Base-by-base conservation (phyloP, 192 early-diverging fungal species). In the Mycoemilia scoparia region DNA sequence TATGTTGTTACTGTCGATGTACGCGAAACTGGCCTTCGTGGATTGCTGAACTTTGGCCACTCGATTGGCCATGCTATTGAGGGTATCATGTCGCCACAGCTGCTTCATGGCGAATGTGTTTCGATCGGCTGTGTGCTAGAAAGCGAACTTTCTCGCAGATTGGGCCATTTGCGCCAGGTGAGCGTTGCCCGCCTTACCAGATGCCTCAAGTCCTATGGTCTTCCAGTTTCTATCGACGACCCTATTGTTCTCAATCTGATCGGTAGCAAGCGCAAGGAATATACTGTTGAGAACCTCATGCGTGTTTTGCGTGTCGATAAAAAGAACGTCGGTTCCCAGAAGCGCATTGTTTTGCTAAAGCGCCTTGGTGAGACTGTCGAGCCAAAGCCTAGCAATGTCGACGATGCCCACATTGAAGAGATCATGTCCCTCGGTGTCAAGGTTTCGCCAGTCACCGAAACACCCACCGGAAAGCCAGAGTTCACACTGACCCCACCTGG, bases 71-170 rank as follows among this genome's bases (percentile, higher is more conserved):
- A 97, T 30, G 93, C 85, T 25, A 87, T 92, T 30, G 93, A 97
- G 60, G 88, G 84, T 18, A 70, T 90, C 14, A 57, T 92, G 33
- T 70, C 80, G 11, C 89, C 89, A 6, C 69, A 81, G 29, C 45
- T 95, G 46, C 74, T 95, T 39, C 89, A 97, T 46, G 93, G 93
- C 30, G 93, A 97, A 67, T 95, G 89, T 45, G 81, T 97, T 8
- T 69, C 93, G 1, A 73, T 97, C 15, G 93, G 93, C 12, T 86
- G 87, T 65, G 81, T 95, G 26, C 73, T 86, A 30, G 93, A 97
- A 53, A 87, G 82, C 0, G 93, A 97, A 51, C 71, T 97, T 25
- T 70, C 93, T 1, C 69, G 93, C 22, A 71, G 82, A 45, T 58
- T 88, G 34, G 89, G 89, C 15, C 70, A 82, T 45, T 52, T 91